Percentiles rank a stretch among this genome's conserved stretches.
Evolutionary conservation across 257 asterid species (phyloP).

Genomic region (Verbena officinalis): DNA sequence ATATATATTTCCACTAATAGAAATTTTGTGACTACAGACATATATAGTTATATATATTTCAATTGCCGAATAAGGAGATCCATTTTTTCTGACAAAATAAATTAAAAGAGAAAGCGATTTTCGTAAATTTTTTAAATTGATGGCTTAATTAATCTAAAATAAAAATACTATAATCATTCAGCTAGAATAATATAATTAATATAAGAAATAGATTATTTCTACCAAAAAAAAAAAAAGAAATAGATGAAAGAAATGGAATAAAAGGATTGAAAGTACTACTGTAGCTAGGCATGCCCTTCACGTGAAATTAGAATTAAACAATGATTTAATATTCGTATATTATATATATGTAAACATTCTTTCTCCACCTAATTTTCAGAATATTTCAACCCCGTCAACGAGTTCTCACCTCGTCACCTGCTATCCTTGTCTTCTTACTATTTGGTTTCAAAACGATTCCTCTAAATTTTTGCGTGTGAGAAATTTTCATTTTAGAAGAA

Average conservation of each 20-base stretch:
- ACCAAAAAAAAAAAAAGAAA: background rate
- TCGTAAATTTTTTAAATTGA: too few relatives aligned
- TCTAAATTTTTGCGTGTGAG: background rate
- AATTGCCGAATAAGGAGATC: too few relatives aligned
- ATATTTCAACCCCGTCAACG: slow-evolving; percentile 45
- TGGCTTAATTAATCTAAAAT: too few relatives aligned
- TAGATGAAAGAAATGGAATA: background rate
- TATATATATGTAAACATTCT: slow-evolving; percentile 31
- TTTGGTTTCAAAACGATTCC: slow-evolving; percentile 58
- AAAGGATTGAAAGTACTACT: slow-evolving; percentile 9
- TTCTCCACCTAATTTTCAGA: slow-evolving; percentile 12
- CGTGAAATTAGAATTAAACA: slow-evolving; percentile 50
- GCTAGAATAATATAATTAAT: too few relatives aligned
- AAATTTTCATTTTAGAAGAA: slow-evolving; percentile 4
- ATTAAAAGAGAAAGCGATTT: too few relatives aligned
- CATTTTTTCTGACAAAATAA: too few relatives aligned
- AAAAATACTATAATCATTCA: too few relatives aligned
- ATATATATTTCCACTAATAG: too few relatives aligned
- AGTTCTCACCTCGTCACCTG: slow-evolving; percentile 56
- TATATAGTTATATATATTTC: too few relatives aligned
- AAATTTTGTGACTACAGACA: too few relatives aligned
- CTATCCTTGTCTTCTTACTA: slow-evolving; percentile 60
- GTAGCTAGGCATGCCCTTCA: slow-evolving; percentile 35
- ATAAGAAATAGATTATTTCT: too few relatives aligned
- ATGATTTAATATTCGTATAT: slow-evolving; percentile 22